These are phyloP conservation scores for Candida sonorensis DNA, from an alignment of 805 yeast species.

Conservation along the genomic window DNA sequence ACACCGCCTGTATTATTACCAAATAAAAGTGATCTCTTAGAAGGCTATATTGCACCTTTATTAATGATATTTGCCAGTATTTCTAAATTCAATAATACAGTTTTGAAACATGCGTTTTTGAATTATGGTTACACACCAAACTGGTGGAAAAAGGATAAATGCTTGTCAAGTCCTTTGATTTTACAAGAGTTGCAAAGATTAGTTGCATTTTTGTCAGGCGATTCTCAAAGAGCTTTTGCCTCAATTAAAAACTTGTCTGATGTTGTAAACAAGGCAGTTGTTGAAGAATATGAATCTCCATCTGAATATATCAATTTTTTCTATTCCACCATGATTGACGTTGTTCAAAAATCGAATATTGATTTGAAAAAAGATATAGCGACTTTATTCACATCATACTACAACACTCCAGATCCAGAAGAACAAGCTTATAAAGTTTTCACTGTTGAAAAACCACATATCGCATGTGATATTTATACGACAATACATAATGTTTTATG, in stretches of 20 bases:
- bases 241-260: conserved; percentile 28
- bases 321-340: conserved; percentile 12
- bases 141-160: conserved; percentile 33
- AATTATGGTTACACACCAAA: conserved; percentile 30
- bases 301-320: conserved; percentile 23
- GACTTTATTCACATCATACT: conserved; percentile 12
- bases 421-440: conserved; percentile 22
- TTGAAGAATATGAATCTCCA: conserved; percentile 23
- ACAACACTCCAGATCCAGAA: conserved; percentile 9
- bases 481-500: conserved; percentile 28
- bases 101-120: conserved; percentile 26
- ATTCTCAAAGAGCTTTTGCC: conserved; percentile 32
- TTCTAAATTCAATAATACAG: conserved; percentile 25
- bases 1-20: conserved; percentile 32
- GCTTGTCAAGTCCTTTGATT: conserved; percentile 20
- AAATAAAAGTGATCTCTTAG: conserved; percentile 24
- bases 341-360: conserved; percentile 12
- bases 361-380: conserved; percentile 9
- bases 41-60: conserved; percentile 36
- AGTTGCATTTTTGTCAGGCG: conserved; percentile 30
- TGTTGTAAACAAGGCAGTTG: conserved; percentile 21
- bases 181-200: conserved; percentile 32
- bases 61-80: conserved; percentile 33
- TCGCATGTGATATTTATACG: conserved; percentile 25
- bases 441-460: conserved; percentile 27